These are phyloP conservation scores for Discostella stelligera DNA, from an alignment of 352 stramenopile species.

Conservation along the genomic window DNA sequence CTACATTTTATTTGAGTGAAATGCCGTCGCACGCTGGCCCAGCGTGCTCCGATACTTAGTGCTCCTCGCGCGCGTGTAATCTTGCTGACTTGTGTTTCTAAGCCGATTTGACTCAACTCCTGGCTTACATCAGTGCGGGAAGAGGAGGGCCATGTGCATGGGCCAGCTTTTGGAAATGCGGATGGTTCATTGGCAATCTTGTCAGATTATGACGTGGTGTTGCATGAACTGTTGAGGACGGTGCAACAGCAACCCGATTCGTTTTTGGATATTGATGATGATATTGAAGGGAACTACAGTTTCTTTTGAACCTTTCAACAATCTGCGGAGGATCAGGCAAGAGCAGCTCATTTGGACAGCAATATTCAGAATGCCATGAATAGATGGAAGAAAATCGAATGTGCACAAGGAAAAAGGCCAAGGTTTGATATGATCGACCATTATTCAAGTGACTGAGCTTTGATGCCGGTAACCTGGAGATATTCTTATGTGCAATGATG, in stretches of 20 bases:
- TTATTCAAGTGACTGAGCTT: constrained; percentile 12
- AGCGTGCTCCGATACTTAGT: too few relatives aligned
- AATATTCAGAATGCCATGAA: constrained; percentile 28
- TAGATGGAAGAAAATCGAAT: constrained; percentile 32
- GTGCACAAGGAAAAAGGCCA: background rate
- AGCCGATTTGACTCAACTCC: too few relatives aligned
- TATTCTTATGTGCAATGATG: constrained; percentile 3
- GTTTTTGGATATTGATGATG: background rate
- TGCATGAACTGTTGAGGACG: too few relatives aligned
- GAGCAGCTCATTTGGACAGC: constrained; percentile 1
- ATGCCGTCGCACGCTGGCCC: too few relatives aligned
- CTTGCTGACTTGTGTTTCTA: too few relatives aligned
- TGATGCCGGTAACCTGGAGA: too few relatives aligned
- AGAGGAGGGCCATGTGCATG: background rate
- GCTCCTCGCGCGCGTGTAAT: too few relatives aligned
- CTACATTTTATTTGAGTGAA: too few relatives aligned
- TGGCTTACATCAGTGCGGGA: too few relatives aligned
- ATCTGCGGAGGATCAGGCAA: constrained; percentile 6
- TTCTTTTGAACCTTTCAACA: background rate
- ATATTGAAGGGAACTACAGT: background rate
- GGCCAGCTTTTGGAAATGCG: too few relatives aligned
- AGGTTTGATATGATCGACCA: constrained; percentile 22
- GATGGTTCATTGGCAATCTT: too few relatives aligned
- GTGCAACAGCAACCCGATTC: too few relatives aligned
- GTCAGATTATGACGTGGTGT: background rate